Evolutionary conservation across 1,139 yeast genomes (phyloP), one percentile per base, ranked within the genome.

Genomic region (Kluyveromyces sp.): DNA sequence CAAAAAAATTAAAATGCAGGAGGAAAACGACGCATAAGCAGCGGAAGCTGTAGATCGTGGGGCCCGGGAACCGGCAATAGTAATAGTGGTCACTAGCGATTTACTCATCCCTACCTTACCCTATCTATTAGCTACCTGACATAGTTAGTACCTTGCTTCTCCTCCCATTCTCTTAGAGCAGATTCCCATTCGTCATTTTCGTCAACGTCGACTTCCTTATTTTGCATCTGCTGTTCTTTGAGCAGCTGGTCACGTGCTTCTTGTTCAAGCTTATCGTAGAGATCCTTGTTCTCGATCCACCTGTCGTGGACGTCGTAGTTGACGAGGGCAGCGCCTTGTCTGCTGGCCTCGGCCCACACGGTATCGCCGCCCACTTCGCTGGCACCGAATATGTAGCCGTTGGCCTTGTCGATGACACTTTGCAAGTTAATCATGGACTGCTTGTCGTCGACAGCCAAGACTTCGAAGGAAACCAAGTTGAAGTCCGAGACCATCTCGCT

Each of bases 291-390:
- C 48, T 88, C 97, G 8, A 94, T 78, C 99, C 99, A 94, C 51
- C 99, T 72, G 55, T 94, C 98, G 56, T 94, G 98, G 4, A 89
- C 78, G 61, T 90, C 96, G 4, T 82, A 72, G 39, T 64, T 63
- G 26, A 56, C 61, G 42, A 62, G 55, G 3, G 75, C 78, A 0
- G 74, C 72, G 2, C 89, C 86, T 56, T 86, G 92, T 52, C 98
- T 74, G 1, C 92, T 77, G 0, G 97, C 96, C 56, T 90, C 96
- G 15, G 90, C 85, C 98, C 98, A 94, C 3, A 92, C 81, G 0
- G 94, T 78, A 62, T 94, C 99, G 21, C 97, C 97, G 3, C 97
- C 96, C 10, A 90, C 74, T 56, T 94, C 99, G 33, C 89, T 84
- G 2, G 89, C 70, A 0, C 99, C 99, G 69, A 87, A 89, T 55